These are phyloP conservation scores for Stagonosporopsis chrysanthemi DNA, from an alignment of 2,329 filamentous ascomycete species.

Conservation along the genomic window DNA sequence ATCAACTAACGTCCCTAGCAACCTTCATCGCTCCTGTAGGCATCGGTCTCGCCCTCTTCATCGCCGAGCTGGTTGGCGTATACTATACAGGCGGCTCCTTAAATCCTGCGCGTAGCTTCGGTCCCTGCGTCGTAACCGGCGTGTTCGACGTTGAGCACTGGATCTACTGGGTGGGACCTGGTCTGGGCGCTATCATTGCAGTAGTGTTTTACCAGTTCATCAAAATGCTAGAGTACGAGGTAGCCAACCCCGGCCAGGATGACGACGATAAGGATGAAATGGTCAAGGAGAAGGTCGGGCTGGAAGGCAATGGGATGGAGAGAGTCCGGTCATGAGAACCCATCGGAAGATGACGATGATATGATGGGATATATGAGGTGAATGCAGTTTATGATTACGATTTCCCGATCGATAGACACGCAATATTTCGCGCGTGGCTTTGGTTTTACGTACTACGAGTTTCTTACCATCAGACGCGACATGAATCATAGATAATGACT, in stretches of 20 bases:
- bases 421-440: too few relatives aligned
- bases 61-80: constrained; percentile 61
- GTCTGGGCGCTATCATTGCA: constrained; percentile 54
- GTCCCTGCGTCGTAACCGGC: constrained; percentile 53
- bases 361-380: too few relatives aligned
- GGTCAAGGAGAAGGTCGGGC: constrained; percentile 21
- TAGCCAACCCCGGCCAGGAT: constrained; percentile 49
- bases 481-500: constrained; percentile 10
- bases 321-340: constrained; percentile 1
- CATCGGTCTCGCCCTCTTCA: constrained; percentile 75
- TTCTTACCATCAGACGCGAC: not conserved
- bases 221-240: constrained; percentile 51
- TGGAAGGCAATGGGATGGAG: constrained; percentile 12
- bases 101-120: constrained; percentile 57
- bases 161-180: constrained; percentile 60
- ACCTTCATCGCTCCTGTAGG: constrained; percentile 75
- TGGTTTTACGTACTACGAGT: not conserved
- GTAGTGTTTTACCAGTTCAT: constrained; percentile 60
- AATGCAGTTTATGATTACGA: not conserved
- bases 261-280: constrained; percentile 37
- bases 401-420: not conserved
- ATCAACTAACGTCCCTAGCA: constrained; percentile 43
- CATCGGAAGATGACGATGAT: not conserved
- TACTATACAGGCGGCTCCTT: constrained; percentile 57
- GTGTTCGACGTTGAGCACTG: constrained; percentile 55